Base-by-base conservation (phyloP, 306 rosid genomes). In the Casuarina glauca region DNA sequence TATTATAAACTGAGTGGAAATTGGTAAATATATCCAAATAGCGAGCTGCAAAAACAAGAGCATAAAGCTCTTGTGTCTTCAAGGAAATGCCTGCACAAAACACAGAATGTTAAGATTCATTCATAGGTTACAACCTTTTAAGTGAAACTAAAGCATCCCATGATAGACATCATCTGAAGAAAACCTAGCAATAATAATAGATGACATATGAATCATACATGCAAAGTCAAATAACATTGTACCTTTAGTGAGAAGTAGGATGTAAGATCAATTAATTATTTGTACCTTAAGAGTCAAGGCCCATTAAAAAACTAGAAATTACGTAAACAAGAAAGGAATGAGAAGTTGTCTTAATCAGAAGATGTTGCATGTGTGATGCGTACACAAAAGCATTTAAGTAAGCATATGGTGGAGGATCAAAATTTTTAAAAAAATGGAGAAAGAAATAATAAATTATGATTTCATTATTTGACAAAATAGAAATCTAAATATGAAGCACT, bases 21-120 rank as follows among this genome's bases (percentile, higher is more conserved):
- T 9, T 68, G n/a, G 71, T 69, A 79, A 83, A 83, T 62, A 86
- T 78, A 77, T 86, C 90, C 83, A 86, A 75, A 76, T 86, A 86
- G 70, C 90, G 90, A 46, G 87, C 69, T 9, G 75, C 72, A 73
- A 86, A 86, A 55, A 86, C 90, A 67, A 86, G 41, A 36, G 87
- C 87, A 46, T 81, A 86, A 41, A 86, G 90, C 73, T 86, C 90
- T 73, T 86, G 90, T 39, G 90, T 86, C 86, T 81, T 86, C 86
- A 86, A 57, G 32, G 90, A 86, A 68, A 86, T 72, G 41, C 90
- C 90, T 86, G 84, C 75, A 49, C 1, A 4, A 60, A 70, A 11
- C 17, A 46, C 41, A 53, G 26, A 3, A 44, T n/a, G 51, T 41
- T 44, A 61, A 62, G 57, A 20, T 69, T 70, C 72, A 50, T 44